phyloP scores from a whole-genome alignment of 2,329 filamentous ascomycete genomes.

The Cercospora citrullina region DNA sequence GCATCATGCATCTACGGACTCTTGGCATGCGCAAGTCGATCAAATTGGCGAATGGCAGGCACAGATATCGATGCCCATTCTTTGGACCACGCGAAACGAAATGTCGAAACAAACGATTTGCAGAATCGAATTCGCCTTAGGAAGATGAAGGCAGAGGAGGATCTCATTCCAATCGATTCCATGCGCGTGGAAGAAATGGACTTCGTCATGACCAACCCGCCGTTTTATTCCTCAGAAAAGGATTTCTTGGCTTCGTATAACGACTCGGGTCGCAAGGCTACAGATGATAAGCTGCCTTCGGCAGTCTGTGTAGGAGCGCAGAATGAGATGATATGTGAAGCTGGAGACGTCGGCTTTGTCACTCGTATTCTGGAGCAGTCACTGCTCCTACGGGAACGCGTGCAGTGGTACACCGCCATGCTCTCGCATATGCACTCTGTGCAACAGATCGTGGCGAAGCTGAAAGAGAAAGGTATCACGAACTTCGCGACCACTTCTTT shows the following conservation, averaged over 20 bases:
- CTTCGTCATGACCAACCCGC: slow-evolving; percentile 92
- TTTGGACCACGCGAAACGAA: slow-evolving; percentile 64
- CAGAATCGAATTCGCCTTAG: slow-evolving; percentile 65
- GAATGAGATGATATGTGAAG: slow-evolving; percentile 75
- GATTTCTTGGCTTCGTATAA: slow-evolving; percentile 64
- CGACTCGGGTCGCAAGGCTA: background rate
- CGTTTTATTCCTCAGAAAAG: slow-evolving; percentile 77
- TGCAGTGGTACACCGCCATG: slow-evolving; percentile 91
- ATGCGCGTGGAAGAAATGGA: slow-evolving; percentile 60
- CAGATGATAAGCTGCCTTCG: slow-evolving; percentile 62
- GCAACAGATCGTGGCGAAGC: slow-evolving; percentile 59
- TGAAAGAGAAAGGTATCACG: slow-evolving; percentile 57
- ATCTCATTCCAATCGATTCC: slow-evolving; percentile 64
- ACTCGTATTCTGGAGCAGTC: slow-evolving; percentile 70
- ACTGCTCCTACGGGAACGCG: slow-evolving; percentile 56
- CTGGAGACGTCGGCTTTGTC: slow-evolving; percentile 77
- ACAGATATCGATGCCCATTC: slow-evolving; percentile 74
- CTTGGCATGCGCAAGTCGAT: slow-evolving; percentile 68
- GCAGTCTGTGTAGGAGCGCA: slow-evolving; percentile 75
- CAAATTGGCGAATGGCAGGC: slow-evolving; percentile 59
- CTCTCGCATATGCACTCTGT: slow-evolving; percentile 76
- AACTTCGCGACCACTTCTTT: slow-evolving; percentile 86
- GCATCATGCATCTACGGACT: slow-evolving; percentile 90
- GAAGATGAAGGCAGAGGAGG: slow-evolving; percentile 53
- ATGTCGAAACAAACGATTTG: slow-evolving; percentile 67